phyloP scores from a whole-genome alignment of 371 early-diverging fungal species.

The Mortierella sp. region DNA sequence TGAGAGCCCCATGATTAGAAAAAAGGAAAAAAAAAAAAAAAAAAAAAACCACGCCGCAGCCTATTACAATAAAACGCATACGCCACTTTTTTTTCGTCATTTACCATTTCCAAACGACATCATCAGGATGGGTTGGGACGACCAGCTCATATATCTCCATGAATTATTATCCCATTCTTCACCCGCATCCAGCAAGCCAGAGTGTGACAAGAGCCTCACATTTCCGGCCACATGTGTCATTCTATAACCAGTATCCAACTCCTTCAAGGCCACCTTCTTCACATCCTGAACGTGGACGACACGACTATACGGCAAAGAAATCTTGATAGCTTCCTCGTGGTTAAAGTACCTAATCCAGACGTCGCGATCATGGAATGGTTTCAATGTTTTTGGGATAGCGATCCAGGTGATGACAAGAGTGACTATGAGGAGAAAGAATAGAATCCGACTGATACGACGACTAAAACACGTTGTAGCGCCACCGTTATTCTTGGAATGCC shows the following conservation, averaged over 20 bases:
- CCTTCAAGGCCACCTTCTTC: slow-evolving; percentile 17
- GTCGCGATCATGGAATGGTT: slow-evolving; percentile 24
- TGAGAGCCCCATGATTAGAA: too few species aligned
- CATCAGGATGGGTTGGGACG: too few species aligned
- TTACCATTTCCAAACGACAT: too few species aligned
- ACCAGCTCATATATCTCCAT: neutral
- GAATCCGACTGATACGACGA: neutral
- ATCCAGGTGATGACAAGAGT: neutral
- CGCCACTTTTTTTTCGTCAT: too few species aligned
- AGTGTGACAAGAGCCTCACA: neutral
- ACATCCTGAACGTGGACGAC: slow-evolving; percentile 30
- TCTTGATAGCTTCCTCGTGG: slow-evolving; percentile 34
- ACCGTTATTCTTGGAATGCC: neutral
- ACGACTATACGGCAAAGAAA: slow-evolving; percentile 8
- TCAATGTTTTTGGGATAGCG: neutral
- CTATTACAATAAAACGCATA: too few species aligned
- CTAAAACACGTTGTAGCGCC: neutral
- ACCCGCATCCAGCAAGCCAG: slow-evolving; percentile 4
- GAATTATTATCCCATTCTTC: slow-evolving; percentile 9
- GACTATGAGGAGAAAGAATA: neutral
- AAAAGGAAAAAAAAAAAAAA: too few species aligned
- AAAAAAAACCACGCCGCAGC: too few species aligned
- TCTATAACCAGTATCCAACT: neutral
- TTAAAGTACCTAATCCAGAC: slow-evolving; percentile 31
- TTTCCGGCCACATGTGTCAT: neutral